Evolutionary conservation across 495 filamentous ascomycete species (phyloP), one percentile per base, ranked within the genome.

Genomic region (Penicillium angulare): DNA sequence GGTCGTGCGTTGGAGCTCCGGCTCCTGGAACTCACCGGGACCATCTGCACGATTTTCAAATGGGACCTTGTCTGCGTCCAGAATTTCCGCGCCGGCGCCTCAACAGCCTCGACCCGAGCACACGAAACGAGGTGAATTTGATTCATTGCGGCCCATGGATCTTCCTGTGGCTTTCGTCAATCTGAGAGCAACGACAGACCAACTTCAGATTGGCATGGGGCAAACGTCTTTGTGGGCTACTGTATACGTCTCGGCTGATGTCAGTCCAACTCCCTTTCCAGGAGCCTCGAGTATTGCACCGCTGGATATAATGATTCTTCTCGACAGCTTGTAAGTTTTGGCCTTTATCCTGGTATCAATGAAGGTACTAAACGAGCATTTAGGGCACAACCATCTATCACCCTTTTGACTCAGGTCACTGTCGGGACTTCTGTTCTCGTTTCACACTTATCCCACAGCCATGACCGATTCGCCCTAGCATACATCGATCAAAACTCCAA

Each of bases 1-100:
- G 8, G 26, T 58, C 16, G 44, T 59, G 15, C 59, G 62, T 20
- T 65, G 60, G 59, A 65, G 62, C 39, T 63, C 62, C 9, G 62
- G 60, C 17, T 65, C 62, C 21, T 63, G 47, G 46, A 34, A 39
- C 12, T 33, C 39, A 35, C 7, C 43, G 9, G 36, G 34, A 5
- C 43, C 47, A 23, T 31, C 23, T 35, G 15, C 45, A 5, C 26
- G 44, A 8, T 47, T 52, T 9, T 26, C 29, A 6, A 22, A 45
- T 18, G 18, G 21, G n/a, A 21, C 8, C 13, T 52, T 43, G 3
- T 10, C 12, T 2, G 38, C 31, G n/a, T 36, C 16, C 16, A 50
- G 26, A 10, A 27, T 43, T 3, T 24, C 29, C 12, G 44, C 43
- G 15, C 16, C 41, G 16, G 39, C 27, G 13, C 32, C 15, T n/a